Evolutionary conservation across 2,329 filamentous ascomycete genomes (phyloP).

Genomic region (Dactylonectria macrodidyma): DNA sequence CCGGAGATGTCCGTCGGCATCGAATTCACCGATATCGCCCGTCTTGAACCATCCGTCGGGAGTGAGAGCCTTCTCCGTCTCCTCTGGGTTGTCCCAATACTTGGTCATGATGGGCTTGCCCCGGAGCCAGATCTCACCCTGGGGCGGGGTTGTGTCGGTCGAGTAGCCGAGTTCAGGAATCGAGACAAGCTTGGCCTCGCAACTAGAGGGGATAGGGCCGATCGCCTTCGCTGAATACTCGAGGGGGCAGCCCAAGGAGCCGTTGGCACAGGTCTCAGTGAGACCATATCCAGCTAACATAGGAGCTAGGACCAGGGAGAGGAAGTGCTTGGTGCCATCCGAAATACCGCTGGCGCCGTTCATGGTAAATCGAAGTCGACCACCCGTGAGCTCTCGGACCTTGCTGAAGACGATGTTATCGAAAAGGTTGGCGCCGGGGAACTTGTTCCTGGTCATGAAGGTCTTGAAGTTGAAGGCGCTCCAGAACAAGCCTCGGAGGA

Average conservation of each 20-base stretch:
- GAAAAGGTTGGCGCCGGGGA: slow-evolving; percentile 79
- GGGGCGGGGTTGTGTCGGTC: slow-evolving; percentile 80
- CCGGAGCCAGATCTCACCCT: slow-evolving; percentile 93
- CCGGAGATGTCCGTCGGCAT: slow-evolving; percentile 82
- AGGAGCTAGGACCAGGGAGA: slow-evolving; percentile 92
- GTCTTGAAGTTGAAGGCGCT: slow-evolving; percentile 72
- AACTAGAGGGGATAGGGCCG: slow-evolving; percentile 81
- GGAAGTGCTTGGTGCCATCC: slow-evolving; percentile 88
- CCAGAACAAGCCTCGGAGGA: slow-evolving; percentile 86
- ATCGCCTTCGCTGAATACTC: slow-evolving; percentile 85
- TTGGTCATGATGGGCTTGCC: slow-evolving; percentile 81
- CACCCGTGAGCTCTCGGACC: slow-evolving; percentile 91
- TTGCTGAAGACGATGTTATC: slow-evolving; percentile 93
- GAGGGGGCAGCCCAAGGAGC: slow-evolving; percentile 85
- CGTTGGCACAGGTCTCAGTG: slow-evolving; percentile 92
- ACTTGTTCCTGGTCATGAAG: slow-evolving; percentile 69
- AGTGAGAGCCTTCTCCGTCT: slow-evolving; percentile 84
- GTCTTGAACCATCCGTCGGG: slow-evolving; percentile 97
- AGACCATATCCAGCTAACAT: slow-evolving; percentile 97
- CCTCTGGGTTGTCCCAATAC: slow-evolving; percentile 89
- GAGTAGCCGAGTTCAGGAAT: slow-evolving; percentile 91
- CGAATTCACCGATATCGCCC: slow-evolving; percentile 94
- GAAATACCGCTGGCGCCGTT: slow-evolving; percentile 95
- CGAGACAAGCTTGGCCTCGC: slow-evolving; percentile 94
- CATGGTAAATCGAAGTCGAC: slow-evolving; percentile 89